Evolutionary conservation across 768 basidiomycete genomes (phyloP).

Genomic region (Clitopilus passeckerianus): DNA sequence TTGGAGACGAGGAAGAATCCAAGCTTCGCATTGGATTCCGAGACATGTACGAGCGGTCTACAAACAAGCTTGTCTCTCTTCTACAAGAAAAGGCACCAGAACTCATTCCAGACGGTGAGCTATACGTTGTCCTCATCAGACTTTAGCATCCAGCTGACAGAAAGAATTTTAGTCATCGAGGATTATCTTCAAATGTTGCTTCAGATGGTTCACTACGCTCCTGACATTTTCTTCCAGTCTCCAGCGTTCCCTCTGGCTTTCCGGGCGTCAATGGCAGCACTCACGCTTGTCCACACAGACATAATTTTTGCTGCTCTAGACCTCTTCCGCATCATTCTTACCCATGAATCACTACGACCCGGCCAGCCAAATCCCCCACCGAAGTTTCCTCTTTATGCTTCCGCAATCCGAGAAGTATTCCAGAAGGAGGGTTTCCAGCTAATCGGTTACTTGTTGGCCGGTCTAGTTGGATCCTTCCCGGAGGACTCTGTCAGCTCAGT

Average conservation of each 20-base stretch:
- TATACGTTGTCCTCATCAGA: not conserved
- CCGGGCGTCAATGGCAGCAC: conserved; percentile 67
- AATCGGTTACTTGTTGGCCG: conserved; percentile 62
- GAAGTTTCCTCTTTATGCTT: conserved; percentile 58
- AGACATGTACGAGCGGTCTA: conserved; percentile 70
- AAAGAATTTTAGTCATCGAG: conserved; percentile 69
- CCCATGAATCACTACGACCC: conserved; percentile 64
- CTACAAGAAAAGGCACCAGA: conserved; percentile 64
- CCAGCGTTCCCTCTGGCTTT: conserved; percentile 75
- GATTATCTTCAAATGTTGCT: conserved; percentile 85
- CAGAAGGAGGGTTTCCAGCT: conserved; percentile 72
- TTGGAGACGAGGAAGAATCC: conserved; percentile 60
- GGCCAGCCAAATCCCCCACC: conserved; percentile 38
- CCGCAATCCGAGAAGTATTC: conserved; percentile 55
- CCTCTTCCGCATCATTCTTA: conserved; percentile 68
- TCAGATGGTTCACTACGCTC: conserved; percentile 60
- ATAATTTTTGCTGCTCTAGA: conserved; percentile 81
- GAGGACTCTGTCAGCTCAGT: conserved; percentile 75
- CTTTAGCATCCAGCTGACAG: not conserved
- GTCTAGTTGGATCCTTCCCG: conserved; percentile 83
- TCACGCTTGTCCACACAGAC: conserved; percentile 80
- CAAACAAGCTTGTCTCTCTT: conserved; percentile 61
- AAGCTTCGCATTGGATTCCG: conserved; percentile 53
- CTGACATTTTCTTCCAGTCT: conserved; percentile 77
- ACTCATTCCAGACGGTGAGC: conserved; percentile 86